Evolutionary conservation across 208 protist genomes (phyloP).

Genomic region (Endotrypanum monterogeii): DNA sequence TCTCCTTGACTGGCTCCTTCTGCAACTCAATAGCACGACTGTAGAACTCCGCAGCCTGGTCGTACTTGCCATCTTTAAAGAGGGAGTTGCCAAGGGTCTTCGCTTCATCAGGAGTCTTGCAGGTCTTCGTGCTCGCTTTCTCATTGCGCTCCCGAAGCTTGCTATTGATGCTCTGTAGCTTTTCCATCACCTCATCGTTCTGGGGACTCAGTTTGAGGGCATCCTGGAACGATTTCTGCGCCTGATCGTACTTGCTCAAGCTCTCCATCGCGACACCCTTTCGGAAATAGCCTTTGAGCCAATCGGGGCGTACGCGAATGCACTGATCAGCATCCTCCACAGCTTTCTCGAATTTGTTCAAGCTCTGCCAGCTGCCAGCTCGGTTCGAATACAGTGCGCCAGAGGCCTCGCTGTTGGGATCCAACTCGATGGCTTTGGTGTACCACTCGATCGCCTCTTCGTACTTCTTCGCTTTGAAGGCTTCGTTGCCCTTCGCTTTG

Average conservation of each 20-base stretch:
- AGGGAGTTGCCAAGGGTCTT: slow-evolving; percentile 90
- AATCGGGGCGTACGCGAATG: slow-evolving; percentile 82
- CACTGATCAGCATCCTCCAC: slow-evolving; percentile 81
- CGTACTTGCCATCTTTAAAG: slow-evolving; percentile 90
- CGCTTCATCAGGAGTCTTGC: slow-evolving; percentile 85
- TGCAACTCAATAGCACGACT: slow-evolving; percentile 88
- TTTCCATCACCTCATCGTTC: slow-evolving; percentile 84
- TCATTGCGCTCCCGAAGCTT: slow-evolving; percentile 82
- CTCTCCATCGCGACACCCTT: slow-evolving; percentile 81
- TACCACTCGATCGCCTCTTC: slow-evolving; percentile 91
- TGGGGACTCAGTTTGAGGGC: slow-evolving; percentile 73
- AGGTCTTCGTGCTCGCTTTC: slow-evolving; percentile 67
- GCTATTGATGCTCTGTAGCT: slow-evolving; percentile 66
- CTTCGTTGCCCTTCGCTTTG: slow-evolving; percentile 90
- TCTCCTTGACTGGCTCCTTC: slow-evolving; percentile 55
- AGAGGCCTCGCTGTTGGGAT: slow-evolving; percentile 74
- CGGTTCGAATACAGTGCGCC: slow-evolving; percentile 92
- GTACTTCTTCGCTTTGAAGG: slow-evolving; percentile 90
- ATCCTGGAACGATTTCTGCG: slow-evolving; percentile 77
- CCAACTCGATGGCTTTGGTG: slow-evolving; percentile 84
- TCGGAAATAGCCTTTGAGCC: slow-evolving; percentile 93
- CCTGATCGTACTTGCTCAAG: slow-evolving; percentile 77
- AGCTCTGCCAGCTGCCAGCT: slow-evolving; percentile 79
- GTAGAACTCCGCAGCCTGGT: slow-evolving; percentile 88
- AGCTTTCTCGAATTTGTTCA: slow-evolving; percentile 78